Evolutionary conservation across 2,329 filamentous ascomycete species (phyloP).

Genomic region (Phyllosticta citribraziliensis): DNA sequence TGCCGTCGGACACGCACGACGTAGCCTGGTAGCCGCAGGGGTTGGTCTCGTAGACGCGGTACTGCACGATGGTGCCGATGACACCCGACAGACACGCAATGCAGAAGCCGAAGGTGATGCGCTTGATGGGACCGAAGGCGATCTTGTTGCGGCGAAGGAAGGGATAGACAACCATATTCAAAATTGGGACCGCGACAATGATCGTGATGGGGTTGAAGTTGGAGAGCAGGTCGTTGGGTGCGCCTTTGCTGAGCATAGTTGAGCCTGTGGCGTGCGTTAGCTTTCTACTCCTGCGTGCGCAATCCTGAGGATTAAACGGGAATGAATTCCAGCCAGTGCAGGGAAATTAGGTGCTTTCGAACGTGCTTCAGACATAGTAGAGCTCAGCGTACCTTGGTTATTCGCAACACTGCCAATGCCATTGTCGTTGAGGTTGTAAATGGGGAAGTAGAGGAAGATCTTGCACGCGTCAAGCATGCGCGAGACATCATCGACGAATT

Average conservation of each 20-base stretch:
- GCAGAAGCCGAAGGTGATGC: conserved; percentile 43
- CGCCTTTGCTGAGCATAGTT: conserved; percentile 38
- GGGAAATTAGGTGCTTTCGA: background rate
- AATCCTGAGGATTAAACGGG: background rate
- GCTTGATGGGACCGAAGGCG: conserved; percentile 39
- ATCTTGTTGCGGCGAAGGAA: conserved; percentile 32
- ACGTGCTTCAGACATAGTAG: too few relatives aligned
- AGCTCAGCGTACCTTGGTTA: conserved; percentile 2
- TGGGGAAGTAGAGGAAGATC: conserved; percentile 30
- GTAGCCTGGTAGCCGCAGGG: conserved; percentile 36
- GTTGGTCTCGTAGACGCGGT: conserved; percentile 36
- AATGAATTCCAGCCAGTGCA: background rate
- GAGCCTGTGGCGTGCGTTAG: background rate
- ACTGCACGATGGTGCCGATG: conserved; percentile 32
- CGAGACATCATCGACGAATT: conserved; percentile 27
- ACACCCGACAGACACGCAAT: conserved; percentile 39
- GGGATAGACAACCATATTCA: conserved; percentile 42
- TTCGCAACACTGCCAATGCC: conserved; percentile 40
- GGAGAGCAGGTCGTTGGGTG: conserved; percentile 41
- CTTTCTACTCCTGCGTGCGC: background rate
- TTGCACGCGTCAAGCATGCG: conserved; percentile 25
- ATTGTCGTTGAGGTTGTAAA: conserved; percentile 31
- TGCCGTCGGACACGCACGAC: conserved; percentile 23
- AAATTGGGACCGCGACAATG: conserved; percentile 37
- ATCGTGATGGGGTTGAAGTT: conserved; percentile 45